Conservation (phyloP, 1,139 yeast species). For the Debaryomycetaceae sp. region DNA sequence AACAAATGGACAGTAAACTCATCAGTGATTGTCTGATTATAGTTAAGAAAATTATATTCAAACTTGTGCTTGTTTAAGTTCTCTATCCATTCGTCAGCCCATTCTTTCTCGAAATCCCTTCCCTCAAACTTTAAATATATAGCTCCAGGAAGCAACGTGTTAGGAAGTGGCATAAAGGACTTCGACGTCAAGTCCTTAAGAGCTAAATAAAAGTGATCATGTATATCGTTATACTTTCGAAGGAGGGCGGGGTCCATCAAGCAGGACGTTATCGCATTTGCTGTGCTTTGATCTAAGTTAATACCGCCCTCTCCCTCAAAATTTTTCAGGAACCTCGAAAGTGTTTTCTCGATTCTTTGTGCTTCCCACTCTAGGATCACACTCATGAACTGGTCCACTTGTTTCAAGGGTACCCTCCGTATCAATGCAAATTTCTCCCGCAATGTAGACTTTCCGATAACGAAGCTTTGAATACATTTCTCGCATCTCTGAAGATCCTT, state of each 20-base stretch:
- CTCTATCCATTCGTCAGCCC: constrained; percentile 38
- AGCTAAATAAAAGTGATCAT: constrained; percentile 20
- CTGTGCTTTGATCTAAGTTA: background rate
- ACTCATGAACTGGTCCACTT: constrained; percentile 48
- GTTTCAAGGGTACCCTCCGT: constrained; percentile 46
- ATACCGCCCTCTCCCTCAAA: background rate
- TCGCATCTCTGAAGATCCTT: constrained; percentile 44
- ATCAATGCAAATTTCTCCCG: constrained; percentile 49
- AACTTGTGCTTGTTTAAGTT: constrained; percentile 11
- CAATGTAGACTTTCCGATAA: constrained; percentile 49
- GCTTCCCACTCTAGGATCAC: constrained; percentile 55
- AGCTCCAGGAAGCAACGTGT: constrained; percentile 40
- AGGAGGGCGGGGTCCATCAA: constrained; percentile 49
- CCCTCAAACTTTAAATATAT: constrained; percentile 56
- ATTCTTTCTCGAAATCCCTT: constrained; percentile 35
- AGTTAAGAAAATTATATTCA: constrained; percentile 9
- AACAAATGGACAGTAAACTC: constrained; percentile 53
- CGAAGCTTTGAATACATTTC: constrained; percentile 50
- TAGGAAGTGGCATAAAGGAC: constrained; percentile 7
- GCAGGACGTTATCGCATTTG: constrained; percentile 40
- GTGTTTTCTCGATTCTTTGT: constrained; percentile 9
- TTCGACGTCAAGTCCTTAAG: constrained; percentile 17
- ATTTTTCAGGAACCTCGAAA: constrained; percentile 11
- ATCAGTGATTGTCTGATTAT: constrained; percentile 41
- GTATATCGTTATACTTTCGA: constrained; percentile 30